These are phyloP conservation scores for Paecilomyces variotii DNA, from an alignment of 2,329 filamentous ascomycete species.

Conservation along the genomic window DNA sequence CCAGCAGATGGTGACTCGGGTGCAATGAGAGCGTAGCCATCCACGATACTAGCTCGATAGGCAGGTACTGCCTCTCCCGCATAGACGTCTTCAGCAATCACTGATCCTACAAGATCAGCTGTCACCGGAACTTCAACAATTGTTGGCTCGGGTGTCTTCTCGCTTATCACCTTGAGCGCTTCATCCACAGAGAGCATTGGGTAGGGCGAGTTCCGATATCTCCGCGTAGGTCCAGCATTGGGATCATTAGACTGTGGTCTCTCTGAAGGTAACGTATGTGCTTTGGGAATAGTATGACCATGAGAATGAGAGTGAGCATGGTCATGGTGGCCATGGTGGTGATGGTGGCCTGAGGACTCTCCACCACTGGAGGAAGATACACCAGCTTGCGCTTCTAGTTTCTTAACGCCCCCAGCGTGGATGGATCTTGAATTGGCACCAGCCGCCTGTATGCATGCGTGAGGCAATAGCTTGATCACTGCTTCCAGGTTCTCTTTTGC, in stretches of 20 bases:
- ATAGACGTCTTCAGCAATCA: slow-evolving; percentile 74
- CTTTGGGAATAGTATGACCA: slow-evolving; percentile 53
- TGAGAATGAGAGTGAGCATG: slow-evolving; percentile 44
- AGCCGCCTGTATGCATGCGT: slow-evolving; percentile 85
- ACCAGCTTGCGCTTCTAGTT: slow-evolving; percentile 76
- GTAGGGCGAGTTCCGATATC: slow-evolving; percentile 81
- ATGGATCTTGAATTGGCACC: slow-evolving; percentile 72
- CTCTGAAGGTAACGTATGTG: slow-evolving; percentile 62
- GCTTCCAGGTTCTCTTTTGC: slow-evolving; percentile 89
- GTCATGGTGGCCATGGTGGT: slow-evolving; percentile 22
- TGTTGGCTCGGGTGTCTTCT: slow-evolving; percentile 60
- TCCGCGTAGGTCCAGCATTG: slow-evolving; percentile 52
- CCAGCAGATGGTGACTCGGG: slow-evolving; percentile 43
- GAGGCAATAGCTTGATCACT: slow-evolving; percentile 80
- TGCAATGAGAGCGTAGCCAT: slow-evolving; percentile 81
- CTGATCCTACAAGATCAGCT: slow-evolving; percentile 60
- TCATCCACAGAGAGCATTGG: slow-evolving; percentile 83
- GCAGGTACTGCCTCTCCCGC: slow-evolving; percentile 81
- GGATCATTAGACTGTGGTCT: slow-evolving; percentile 53
- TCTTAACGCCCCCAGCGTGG: slow-evolving; percentile 73
- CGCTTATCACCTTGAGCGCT: slow-evolving; percentile 63
- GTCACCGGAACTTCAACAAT: slow-evolving; percentile 54
- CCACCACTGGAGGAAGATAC: slow-evolving; percentile 31
- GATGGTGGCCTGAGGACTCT: slow-evolving; percentile 7
- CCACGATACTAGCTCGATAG: slow-evolving; percentile 91